phyloP scores from a whole-genome alignment of 108 stramenopile genomes.

The Hondaea fermentalgiana region DNA sequence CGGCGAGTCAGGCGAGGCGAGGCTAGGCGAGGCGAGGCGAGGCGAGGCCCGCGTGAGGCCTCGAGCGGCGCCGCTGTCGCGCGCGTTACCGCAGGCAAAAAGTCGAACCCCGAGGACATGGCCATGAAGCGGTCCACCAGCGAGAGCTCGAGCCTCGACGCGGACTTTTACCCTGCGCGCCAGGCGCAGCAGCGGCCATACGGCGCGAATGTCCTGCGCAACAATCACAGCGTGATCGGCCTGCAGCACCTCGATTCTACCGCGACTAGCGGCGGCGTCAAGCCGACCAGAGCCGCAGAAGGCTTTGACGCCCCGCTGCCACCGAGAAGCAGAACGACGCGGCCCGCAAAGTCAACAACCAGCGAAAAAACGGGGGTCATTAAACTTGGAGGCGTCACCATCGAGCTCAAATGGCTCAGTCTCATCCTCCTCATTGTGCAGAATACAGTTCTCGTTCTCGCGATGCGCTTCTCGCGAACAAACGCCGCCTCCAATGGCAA shows the following conservation, averaged over 20 bases:
- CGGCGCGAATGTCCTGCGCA: no score
- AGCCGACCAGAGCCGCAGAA: not conserved
- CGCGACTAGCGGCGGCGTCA: not conserved
- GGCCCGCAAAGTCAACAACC: not conserved
- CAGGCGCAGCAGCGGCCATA: not conserved
- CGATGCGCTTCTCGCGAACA: slow-evolving; percentile 13
- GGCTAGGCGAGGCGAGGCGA: no score
- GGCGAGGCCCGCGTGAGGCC: no score
- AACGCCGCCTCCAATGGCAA: not conserved
- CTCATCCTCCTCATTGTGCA: not conserved
- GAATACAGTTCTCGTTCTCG: not conserved
- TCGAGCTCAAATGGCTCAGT: not conserved
- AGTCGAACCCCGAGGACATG: no score
- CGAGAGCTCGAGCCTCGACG: not conserved
- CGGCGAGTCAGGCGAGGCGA: no score
- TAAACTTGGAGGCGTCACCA: not conserved
- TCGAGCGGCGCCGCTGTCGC: no score
- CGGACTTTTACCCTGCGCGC: not conserved
- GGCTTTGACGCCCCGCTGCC: not conserved
- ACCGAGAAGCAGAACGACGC: not conserved
- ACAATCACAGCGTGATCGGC: no score
- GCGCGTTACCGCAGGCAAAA: no score
- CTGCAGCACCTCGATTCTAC: not conserved
- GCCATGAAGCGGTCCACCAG: not conserved
- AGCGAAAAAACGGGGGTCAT: not conserved